Conservation (phyloP, 1,284 basidiomycete species). For the Pseudomicrostroma phylloplanum region DNA sequence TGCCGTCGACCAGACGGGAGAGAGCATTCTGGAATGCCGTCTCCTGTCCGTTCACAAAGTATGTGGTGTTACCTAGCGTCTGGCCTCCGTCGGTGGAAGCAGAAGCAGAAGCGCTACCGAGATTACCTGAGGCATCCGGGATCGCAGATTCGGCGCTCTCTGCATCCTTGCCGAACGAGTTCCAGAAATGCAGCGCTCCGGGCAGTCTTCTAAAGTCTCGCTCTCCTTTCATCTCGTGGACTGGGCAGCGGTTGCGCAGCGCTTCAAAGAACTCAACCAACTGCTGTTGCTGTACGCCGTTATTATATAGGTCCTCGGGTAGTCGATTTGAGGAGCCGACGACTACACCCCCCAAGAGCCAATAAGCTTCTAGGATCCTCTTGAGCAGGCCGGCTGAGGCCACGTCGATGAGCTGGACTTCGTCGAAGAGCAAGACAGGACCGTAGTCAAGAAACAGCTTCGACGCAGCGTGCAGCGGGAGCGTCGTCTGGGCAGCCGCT, state of each 20-base stretch:
- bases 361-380: conserved; percentile 68
- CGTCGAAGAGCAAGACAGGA: conserved; percentile 64
- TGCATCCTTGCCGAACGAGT: neutral
- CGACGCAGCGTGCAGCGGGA: conserved; percentile 55
- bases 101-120: too few species aligned
- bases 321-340: conserved; percentile 60
- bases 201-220: conserved; percentile 52
- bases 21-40: conserved; percentile 20
- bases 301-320: conserved; percentile 65
- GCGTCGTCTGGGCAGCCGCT: conserved; percentile 34
- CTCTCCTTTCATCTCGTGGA: conserved; percentile 56
- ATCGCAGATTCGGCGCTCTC: neutral
- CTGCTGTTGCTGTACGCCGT: conserved; percentile 63
- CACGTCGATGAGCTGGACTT: conserved; percentile 67
- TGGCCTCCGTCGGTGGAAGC: neutral
- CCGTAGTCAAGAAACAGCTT: conserved; percentile 57
- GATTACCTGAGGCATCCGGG: neutral
- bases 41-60: conserved; percentile 29
- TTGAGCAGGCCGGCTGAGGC: conserved; percentile 62
- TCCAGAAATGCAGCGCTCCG: neutral
- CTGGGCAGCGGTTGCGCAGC: conserved; percentile 61
- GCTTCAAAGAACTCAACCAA: conserved; percentile 59
- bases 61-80: conserved; percentile 8
- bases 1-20: conserved; percentile 12
- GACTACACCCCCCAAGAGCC: conserved; percentile 67